These are phyloP conservation scores for Stereum hirsutum DNA, from an alignment of 1,284 basidiomycete genomes.

Conservation along the genomic window DNA sequence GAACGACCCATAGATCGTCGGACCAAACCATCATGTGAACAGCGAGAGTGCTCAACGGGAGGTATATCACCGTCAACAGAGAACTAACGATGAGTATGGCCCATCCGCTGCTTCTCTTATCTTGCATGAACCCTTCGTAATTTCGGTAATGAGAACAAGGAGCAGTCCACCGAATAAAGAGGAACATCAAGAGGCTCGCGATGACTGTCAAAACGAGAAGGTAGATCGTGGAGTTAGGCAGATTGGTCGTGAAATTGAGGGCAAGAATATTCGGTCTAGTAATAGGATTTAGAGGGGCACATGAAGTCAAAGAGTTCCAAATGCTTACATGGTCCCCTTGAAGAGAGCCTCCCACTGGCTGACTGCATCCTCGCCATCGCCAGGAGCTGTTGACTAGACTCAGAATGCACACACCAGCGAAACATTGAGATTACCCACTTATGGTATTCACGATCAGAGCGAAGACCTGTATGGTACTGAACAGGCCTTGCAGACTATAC, in stretches of 20 bases:
- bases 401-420: conserved; percentile 1
- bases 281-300: conserved; percentile 6
- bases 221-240: conserved; percentile 43
- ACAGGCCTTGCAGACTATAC: conserved; percentile 60
- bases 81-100: conserved; percentile 51
- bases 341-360: conserved; percentile 48
- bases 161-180: conserved; percentile 41
- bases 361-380: conserved; percentile 25
- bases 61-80: conserved; percentile 53
- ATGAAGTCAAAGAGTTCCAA: conserved; percentile 4
- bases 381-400: conserved; percentile 26
- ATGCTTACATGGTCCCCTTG: conserved; percentile 54
- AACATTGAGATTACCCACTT: conserved; percentile 25
- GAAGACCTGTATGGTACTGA: conserved; percentile 62
- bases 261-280: conserved; percentile 61
- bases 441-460: conserved; percentile 59
- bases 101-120: conserved; percentile 35
- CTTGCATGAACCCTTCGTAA: conserved; percentile 48
- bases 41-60: conserved; percentile 64
- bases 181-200: conserved; percentile 41
- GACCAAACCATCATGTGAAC: conserved; percentile 68
- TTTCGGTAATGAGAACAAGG: conserved; percentile 37
- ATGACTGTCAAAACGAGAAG: conserved; percentile 47
- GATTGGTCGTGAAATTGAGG: conserved; percentile 52
- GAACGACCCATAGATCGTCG: conserved; percentile 62